Percentiles rank a stretch among this genome's conserved stretches.
These are phyloP conservation scores for Raphanus sativus DNA, from an alignment of 345 rosid genomes.

Conservation along the genomic window DNA sequence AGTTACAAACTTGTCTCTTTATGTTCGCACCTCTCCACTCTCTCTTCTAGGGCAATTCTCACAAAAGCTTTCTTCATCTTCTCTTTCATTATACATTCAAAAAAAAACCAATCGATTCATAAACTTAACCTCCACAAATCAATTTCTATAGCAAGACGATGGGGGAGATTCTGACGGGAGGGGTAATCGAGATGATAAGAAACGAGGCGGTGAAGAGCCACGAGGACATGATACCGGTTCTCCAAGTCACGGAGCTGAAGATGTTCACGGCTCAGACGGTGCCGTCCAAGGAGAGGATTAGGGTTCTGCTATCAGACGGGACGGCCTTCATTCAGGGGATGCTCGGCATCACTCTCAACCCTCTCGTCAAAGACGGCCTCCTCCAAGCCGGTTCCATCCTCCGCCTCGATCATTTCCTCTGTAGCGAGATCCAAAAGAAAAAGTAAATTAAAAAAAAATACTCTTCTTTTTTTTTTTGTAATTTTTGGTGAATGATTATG, in stretches of 20 bases:
- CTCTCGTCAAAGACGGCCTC: constrained; percentile 51
- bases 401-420: constrained; percentile 50
- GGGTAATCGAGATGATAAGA: constrained; percentile 55
- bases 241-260: constrained; percentile 72
- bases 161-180: constrained; percentile 55
- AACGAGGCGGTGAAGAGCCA: constrained; percentile 45
- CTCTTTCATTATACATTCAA: neutral
- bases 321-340: constrained; percentile 57
- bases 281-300: constrained; percentile 50
- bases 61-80: neutral
- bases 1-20: neutral
- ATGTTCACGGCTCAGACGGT: constrained; percentile 40
- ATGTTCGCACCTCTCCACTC: neutral
- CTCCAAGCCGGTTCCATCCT: constrained; percentile 67
- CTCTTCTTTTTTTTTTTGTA: neutral
- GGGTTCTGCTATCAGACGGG: constrained; percentile 74
- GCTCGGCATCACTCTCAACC: constrained; percentile 61
- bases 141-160: neutral
- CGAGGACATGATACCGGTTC: constrained; percentile 49
- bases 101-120: neutral
- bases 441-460: constrained; percentile 38
- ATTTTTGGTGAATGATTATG: neutral
- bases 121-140: no score
- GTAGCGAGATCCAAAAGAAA: constrained; percentile 55
- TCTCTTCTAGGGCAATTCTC: neutral